phyloP scores from a whole-genome alignment of 192 early-diverging fungal species.

The Coemansia erecta region DNA sequence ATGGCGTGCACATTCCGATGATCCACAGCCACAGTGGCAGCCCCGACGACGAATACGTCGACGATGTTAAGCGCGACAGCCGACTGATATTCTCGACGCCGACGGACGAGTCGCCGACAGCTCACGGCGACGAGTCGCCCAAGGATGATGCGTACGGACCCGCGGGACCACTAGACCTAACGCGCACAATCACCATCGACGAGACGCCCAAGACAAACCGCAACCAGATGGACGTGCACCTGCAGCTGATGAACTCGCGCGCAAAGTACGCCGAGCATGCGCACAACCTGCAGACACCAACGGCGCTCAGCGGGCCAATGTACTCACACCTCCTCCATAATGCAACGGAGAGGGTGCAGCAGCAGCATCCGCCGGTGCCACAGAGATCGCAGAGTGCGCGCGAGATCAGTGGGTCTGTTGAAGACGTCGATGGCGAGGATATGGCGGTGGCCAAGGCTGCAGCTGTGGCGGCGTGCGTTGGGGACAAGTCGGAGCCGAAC shows the following conservation, averaged over 20 bases:
- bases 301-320: conserved; percentile 21
- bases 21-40: conserved; percentile 15
- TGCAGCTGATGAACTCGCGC: conserved; percentile 19
- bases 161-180: conserved; percentile 23
- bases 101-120: conserved; percentile 8
- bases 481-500: neutral
- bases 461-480: neutral
- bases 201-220: conserved; percentile 36
- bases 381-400: conserved; percentile 26
- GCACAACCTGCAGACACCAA: conserved; percentile 26
- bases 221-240: conserved; percentile 53
- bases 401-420: conserved; percentile 10
- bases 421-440: neutral
- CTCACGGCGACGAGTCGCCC: conserved; percentile 3
- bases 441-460: neutral
- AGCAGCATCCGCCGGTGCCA: neutral
- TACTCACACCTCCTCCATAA: conserved; percentile 14
- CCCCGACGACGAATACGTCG: conserved; percentile 1
- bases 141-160: conserved; percentile 7
- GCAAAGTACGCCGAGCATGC: conserved; percentile 33
- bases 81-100: neutral
- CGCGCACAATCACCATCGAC: conserved; percentile 50
- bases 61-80: conserved; percentile 10
- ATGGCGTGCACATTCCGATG: conserved; percentile 36
- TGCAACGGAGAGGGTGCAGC: conserved; percentile 21